Evolutionary conservation across 2,329 filamentous ascomycete species (phyloP).

Genomic region (Drechslerella dactyloides): DNA sequence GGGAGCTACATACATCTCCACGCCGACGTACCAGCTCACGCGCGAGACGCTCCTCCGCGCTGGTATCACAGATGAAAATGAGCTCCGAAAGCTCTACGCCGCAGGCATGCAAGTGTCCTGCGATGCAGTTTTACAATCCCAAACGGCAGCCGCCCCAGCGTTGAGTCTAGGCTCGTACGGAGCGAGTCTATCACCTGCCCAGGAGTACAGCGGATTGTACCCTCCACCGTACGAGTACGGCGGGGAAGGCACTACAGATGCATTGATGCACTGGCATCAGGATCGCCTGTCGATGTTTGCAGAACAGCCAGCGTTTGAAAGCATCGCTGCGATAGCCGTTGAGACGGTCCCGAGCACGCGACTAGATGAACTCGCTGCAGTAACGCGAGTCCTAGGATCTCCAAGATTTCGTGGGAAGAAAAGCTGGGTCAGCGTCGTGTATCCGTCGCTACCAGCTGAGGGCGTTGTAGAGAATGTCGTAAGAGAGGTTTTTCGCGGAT

Average conservation of each 20-base stretch:
- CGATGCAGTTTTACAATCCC: conserved; percentile 6
- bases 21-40: conserved; percentile 39
- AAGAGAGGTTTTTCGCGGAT: conserved; percentile 19
- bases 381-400: conserved; percentile 14
- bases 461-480: conserved; percentile 6
- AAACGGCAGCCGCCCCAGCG: conserved; percentile 7
- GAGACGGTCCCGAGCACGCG: conserved; percentile 38
- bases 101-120: conserved; percentile 24
- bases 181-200: conserved; percentile 28
- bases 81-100: conserved; percentile 16
- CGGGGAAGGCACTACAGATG: not conserved
- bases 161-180: conserved; percentile 39
- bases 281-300: conserved; percentile 21
- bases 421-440: conserved; percentile 42
- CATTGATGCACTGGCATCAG: conserved; percentile 30
- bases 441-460: conserved; percentile 16
- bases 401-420: conserved; percentile 9
- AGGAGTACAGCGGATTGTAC: conserved; percentile 41
- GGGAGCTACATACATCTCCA: conserved; percentile 24
- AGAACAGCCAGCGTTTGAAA: conserved; percentile 5
- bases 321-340: conserved; percentile 23
- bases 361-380: conserved; percentile 30
- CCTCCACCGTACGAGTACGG: conserved; percentile 27
- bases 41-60: conserved; percentile 23
- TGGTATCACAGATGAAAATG: conserved; percentile 23